A percentile compares a stretch with the other conserved stretches of the same genome.
Evolutionary conservation across 2,329 filamentous ascomycete genomes (phyloP).

Genomic region (Didymellaceae sp.): DNA sequence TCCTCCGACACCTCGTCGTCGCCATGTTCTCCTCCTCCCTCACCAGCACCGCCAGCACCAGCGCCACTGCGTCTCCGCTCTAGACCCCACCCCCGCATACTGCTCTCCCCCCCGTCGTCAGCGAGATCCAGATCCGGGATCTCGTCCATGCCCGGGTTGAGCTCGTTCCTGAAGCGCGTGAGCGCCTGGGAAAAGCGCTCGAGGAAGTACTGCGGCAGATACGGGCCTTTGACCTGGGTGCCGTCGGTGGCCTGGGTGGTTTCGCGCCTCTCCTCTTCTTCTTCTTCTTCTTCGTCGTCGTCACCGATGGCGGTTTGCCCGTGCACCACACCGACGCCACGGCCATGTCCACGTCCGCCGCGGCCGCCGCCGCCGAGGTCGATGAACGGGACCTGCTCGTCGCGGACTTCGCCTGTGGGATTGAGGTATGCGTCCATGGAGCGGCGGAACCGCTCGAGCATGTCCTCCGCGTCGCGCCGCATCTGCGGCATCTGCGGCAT

Average conservation of each 20-base stretch:
- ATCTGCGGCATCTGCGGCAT: constrained; percentile 36
- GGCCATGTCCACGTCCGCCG: too few relatives aligned
- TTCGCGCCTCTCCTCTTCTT: constrained; percentile 45
- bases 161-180: constrained; percentile 55
- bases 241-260: constrained; percentile 43
- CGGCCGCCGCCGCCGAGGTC: constrained; percentile 47
- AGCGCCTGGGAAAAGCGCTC: constrained; percentile 54
- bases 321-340: too few relatives aligned
- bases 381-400: constrained; percentile 45
- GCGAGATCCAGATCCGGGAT: constrained; percentile 40
- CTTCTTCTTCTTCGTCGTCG: too few relatives aligned
- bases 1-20: constrained; percentile 35
- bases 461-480: constrained; percentile 43
- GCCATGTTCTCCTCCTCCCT: too few relatives aligned
- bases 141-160: constrained; percentile 44
- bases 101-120: constrained; percentile 40
- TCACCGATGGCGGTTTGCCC: too few relatives aligned
- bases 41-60: constrained; percentile 29
- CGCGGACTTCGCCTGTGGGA: constrained; percentile 41
- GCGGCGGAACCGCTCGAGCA: constrained; percentile 45
- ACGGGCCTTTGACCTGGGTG: constrained; percentile 47
- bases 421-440: constrained; percentile 56
- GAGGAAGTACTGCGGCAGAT: constrained; percentile 54
- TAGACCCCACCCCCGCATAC: constrained; percentile 41
- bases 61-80: constrained; percentile 31